phyloP scores from a whole-genome alignment of 2,329 filamentous ascomycete species.

The Beauveria medogensis region DNA sequence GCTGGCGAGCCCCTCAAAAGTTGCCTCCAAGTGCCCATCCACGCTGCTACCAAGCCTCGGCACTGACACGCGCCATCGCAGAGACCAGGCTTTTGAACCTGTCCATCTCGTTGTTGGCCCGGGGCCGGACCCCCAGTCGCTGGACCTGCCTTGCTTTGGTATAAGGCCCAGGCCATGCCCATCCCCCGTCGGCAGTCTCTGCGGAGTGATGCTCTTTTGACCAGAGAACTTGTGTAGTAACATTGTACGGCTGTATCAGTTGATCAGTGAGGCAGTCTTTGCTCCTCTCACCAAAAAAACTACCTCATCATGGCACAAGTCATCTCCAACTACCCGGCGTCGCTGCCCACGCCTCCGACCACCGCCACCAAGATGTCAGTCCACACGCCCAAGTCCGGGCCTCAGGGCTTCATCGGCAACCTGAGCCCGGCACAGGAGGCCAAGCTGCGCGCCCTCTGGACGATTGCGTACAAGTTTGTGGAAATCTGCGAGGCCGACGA shows the following conservation, averaged over 20 bases:
- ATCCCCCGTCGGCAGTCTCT: background rate
- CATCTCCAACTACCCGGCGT: background rate
- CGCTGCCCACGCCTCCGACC: background rate
- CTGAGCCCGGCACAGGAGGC: constrained; percentile 73
- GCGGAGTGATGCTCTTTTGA: background rate
- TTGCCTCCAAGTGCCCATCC: background rate
- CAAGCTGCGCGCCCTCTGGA: constrained; percentile 78
- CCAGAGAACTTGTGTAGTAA: background rate
- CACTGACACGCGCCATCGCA: background rate
- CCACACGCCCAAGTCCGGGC: constrained; percentile 16
- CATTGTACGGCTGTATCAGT: background rate
- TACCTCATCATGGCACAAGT: constrained; percentile 5
- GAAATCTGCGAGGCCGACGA: constrained; percentile 37
- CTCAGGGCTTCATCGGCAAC: constrained; percentile 67
- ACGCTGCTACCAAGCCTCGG: constrained; percentile 7
- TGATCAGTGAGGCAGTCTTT: background rate
- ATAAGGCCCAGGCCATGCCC: constrained; percentile 4
- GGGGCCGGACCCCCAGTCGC: background rate
- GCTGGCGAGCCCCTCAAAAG: background rate
- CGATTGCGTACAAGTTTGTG: constrained; percentile 61
- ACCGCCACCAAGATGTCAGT: background rate
- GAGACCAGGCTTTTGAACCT: background rate
- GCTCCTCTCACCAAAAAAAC: too few species aligned
- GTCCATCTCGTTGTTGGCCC: background rate
- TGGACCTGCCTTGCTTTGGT: background rate